Evolutionary conservation across 2,329 filamentous ascomycete species (phyloP), one percentile per base, ranked within the genome.

Genomic region (Eutypella sp.): DNA sequence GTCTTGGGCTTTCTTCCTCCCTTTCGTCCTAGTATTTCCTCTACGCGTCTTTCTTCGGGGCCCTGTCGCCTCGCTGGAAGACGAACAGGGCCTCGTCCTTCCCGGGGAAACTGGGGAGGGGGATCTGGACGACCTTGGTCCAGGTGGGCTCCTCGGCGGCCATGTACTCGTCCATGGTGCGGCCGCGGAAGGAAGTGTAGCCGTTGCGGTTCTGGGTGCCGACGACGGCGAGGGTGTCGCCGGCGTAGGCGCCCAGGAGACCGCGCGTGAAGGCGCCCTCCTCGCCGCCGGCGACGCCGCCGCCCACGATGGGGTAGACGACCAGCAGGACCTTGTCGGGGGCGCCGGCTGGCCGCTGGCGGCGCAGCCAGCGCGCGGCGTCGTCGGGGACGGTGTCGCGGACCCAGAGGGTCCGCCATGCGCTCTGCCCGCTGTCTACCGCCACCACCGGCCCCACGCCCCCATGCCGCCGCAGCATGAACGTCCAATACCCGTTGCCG

Each of bases 31-130:
- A 20, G n/a, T 5, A 15, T 24, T 20, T 37, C 34, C 23, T 34
- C 41, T 11, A 40, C 24, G 25, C 36, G 9, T n/a, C 40, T 11
- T 22, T 16, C 25, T 4, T 51, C 20, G 59, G 56, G 10, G 63
- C 69, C 48, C 67, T 62, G n/a, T 67, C 57, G 15, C 72, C 71
- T 44, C 73, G 61, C 55, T 77, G 72, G 53, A 85, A 89, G 18
- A 87, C 74, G 64, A 82, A 89, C 45, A 89, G 58, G 0, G 81
- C 85, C 66, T 90, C 85, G 56, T 90, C 86, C 63, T 89, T 89
- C 23, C 82, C 85, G 3, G 84, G 80, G 65, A 89, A 89, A 61
- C 83, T 87, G 19, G 85, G 85, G 58, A 90, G 62, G 4, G 85
- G 75, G 50, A 89, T 72, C 67, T 85, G 82, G 13, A 79, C 72